Percentiles rank a stretch among this genome's conserved stretches.
Evolutionary conservation across 805 yeast genomes (phyloP).

Genomic region (Metschnikowia koreensis): DNA sequence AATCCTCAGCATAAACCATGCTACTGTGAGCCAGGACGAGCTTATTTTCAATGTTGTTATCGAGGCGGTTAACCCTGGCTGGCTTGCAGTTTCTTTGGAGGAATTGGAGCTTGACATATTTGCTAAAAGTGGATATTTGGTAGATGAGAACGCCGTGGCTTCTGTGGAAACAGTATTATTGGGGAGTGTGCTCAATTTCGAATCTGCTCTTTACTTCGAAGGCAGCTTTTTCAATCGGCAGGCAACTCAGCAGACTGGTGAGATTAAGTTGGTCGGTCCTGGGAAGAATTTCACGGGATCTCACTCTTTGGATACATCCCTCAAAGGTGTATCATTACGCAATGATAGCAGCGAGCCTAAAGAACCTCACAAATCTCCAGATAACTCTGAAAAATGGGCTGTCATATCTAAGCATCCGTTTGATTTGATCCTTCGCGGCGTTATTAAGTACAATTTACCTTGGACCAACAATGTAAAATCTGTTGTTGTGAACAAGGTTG

Average conservation of each 20-base stretch:
- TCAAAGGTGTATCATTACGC: neutral
- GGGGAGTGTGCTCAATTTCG: conserved; percentile 66
- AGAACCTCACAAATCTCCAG: conserved; percentile 21
- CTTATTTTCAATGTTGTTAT: conserved; percentile 74
- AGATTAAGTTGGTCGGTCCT: conserved; percentile 70
- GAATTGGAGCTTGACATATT: conserved; percentile 80
- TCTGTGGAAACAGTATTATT: conserved; percentile 65
- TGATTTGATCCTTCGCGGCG: conserved; percentile 81
- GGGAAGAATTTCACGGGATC: conserved; percentile 47
- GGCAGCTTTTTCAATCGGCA: conserved; percentile 76
- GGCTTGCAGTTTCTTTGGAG: conserved; percentile 61
- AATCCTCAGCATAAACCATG: conserved; percentile 61
- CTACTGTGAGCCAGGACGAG: conserved; percentile 81
- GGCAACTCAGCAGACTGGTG: conserved; percentile 58
- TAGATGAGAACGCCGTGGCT: neutral
- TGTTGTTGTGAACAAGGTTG: conserved; percentile 58
- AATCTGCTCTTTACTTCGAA: conserved; percentile 67
- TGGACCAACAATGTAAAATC: conserved; percentile 50
- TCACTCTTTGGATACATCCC: neutral
- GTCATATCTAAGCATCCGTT: conserved; percentile 74
- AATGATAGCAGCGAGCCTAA: neutral
- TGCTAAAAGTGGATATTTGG: conserved; percentile 62
- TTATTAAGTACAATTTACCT: conserved; percentile 73
- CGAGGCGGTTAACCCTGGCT: conserved; percentile 85
- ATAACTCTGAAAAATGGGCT: conserved; percentile 64